phyloP scores from a whole-genome alignment of 2,329 filamentous ascomycete species.

The Hymenoscyphus repandus region DNA sequence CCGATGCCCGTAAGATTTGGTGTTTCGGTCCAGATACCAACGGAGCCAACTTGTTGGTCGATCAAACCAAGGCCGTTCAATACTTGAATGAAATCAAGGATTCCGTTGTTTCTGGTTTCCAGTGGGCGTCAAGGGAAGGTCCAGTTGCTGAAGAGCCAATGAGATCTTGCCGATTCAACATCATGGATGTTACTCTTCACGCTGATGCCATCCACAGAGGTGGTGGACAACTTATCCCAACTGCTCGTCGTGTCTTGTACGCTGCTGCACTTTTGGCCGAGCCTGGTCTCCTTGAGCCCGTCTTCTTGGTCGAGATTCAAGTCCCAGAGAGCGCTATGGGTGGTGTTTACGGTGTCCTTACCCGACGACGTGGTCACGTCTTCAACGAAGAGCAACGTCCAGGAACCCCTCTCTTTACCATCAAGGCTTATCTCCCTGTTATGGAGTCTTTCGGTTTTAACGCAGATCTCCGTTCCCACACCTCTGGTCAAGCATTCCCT shows the following conservation, averaged over 20 bases:
- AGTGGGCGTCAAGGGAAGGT: constrained; percentile 98
- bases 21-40: constrained; percentile 97
- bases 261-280: constrained; percentile 86
- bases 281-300: constrained; percentile 88
- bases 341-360: constrained; percentile 99
- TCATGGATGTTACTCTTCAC: constrained; percentile 98
- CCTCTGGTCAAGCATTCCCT: constrained; percentile 97
- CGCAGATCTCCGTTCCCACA: constrained; percentile 88
- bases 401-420: constrained; percentile 98
- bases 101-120: constrained; percentile 98
- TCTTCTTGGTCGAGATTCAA: constrained; percentile 99
- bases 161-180: constrained; percentile 96
- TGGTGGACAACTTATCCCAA: constrained; percentile 98
- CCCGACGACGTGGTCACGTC: constrained; percentile 96
- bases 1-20: constrained; percentile 99
- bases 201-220: constrained; percentile 99
- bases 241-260: constrained; percentile 95
- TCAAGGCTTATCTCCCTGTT: constrained; percentile 96
- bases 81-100: constrained; percentile 99
- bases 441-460: constrained; percentile 99
- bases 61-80: constrained; percentile 99
- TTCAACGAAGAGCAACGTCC: constrained; percentile 97
- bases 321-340: constrained; percentile 98
- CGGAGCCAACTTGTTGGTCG: constrained; percentile 96
- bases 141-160: constrained; percentile 97